Evolutionary conservation across 371 early-diverging fungal genomes (phyloP).

Genomic region (Dentiscutata heterogama): DNA sequence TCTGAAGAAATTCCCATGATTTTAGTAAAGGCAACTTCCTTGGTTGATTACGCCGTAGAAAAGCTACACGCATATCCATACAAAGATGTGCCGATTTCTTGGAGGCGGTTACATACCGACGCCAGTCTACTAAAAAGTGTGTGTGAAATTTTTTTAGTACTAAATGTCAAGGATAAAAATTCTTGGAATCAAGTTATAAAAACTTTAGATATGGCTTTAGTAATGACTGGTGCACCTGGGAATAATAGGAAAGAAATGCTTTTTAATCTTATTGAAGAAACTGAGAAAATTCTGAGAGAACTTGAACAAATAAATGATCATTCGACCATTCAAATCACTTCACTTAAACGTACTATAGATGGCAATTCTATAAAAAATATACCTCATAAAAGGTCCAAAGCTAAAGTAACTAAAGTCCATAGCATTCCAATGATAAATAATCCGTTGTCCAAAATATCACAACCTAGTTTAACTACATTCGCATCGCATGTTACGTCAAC

Average conservation of each 20-base stretch:
- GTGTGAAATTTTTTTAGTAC: conserved; percentile 46
- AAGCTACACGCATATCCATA: conserved; percentile 58
- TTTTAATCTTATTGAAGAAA: conserved; percentile 53
- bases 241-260: conserved; percentile 52
- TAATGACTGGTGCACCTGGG: conserved; percentile 68
- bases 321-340: background rate
- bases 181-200: conserved; percentile 53
- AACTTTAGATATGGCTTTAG: conserved; percentile 60
- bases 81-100: conserved; percentile 63
- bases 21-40: conserved; percentile 42
- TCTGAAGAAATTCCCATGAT: background rate
- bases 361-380: background rate
- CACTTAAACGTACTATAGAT: background rate
- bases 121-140: conserved; percentile 60
- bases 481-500: conserved; percentile 47
- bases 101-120: conserved; percentile 70
- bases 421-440: conserved; percentile 42
- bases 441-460: conserved; percentile 49
- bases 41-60: conserved; percentile 59
- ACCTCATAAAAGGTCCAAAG: conserved; percentile 23
- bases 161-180: background rate
- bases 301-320: conserved; percentile 12
- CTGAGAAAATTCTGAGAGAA: conserved; percentile 49
- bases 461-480: conserved; percentile 52
- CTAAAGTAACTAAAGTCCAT: conserved; percentile 42